These are phyloP conservation scores for Scheffersomyces stambukii DNA, from an alignment of 1,139 yeast genomes.

Conservation along the genomic window DNA sequence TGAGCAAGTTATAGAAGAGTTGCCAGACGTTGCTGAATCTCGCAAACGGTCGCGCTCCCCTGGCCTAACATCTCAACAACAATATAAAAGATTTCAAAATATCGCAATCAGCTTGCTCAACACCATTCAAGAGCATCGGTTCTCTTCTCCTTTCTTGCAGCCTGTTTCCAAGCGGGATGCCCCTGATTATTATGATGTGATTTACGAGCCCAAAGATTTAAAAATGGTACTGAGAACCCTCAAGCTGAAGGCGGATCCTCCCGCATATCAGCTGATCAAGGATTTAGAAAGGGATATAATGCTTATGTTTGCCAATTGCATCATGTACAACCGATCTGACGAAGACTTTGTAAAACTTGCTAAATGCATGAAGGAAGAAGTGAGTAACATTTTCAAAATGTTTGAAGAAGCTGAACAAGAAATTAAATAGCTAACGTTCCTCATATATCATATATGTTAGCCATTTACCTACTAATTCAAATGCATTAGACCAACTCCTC, in stretches of 20 bases:
- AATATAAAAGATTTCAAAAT: conserved; percentile 48
- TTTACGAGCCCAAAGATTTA: conserved; percentile 64
- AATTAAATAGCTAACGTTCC: conserved; percentile 11
- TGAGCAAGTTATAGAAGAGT: too few species aligned
- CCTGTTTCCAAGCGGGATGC: conserved; percentile 70
- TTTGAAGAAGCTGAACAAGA: conserved; percentile 40
- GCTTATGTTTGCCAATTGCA: conserved; percentile 79
- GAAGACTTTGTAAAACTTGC: conserved; percentile 62
- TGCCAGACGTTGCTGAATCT: too few species aligned
- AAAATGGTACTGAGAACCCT: conserved; percentile 57
- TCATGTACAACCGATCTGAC: conserved; percentile 71
- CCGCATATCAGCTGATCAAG: conserved; percentile 49
- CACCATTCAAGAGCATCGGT: conserved; percentile 66
- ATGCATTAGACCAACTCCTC: too few species aligned
- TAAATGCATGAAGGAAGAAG: conserved; percentile 62
- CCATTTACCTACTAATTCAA: too few species aligned
- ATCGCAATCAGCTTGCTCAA: conserved; percentile 57
- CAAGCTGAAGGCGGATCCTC: conserved; percentile 39
- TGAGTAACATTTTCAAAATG: conserved; percentile 46
- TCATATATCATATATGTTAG: too few species aligned
- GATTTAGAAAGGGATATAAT: conserved; percentile 67
- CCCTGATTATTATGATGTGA: conserved; percentile 60
- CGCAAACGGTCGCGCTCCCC: conserved; percentile 19
- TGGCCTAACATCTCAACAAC: conserved; percentile 22
- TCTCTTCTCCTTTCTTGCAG: conserved; percentile 68